Percentiles rank a stretch among this genome's conserved stretches.
Conservation (phyloP, 2,329 filamentous ascomycete genomes). For the Graphilbum fragrans region DNA sequence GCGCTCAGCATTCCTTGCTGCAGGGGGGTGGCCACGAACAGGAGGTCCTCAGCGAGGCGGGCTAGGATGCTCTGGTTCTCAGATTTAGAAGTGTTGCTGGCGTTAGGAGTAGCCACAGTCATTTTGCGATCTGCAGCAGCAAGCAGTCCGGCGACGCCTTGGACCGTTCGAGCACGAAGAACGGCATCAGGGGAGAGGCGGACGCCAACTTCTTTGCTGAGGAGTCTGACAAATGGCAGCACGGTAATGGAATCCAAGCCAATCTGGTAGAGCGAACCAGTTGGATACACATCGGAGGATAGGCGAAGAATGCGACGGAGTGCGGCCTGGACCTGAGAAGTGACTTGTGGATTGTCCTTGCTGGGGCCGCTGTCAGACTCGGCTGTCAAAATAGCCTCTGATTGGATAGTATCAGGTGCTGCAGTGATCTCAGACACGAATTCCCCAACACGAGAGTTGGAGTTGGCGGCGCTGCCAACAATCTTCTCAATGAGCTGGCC, state of each 20-base stretch:
- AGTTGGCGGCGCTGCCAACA: slow-evolving; percentile 3
- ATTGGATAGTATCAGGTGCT: no score
- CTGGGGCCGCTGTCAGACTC: no score
- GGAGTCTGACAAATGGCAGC: slow-evolving; percentile 10
- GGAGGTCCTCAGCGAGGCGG: slow-evolving; percentile 9
- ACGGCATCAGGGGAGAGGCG: slow-evolving; percentile 12
- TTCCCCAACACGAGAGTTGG: slow-evolving; percentile 2
- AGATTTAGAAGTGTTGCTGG: neutral
- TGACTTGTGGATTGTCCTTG: no score
- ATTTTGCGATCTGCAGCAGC: slow-evolving; percentile 2
- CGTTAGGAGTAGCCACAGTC: neutral
- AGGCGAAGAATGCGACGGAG: no score
- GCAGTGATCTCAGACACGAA: slow-evolving; percentile 1
- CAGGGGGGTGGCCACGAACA: slow-evolving; percentile 15
- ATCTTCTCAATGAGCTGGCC: slow-evolving; percentile 9
- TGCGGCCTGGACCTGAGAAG: no score
- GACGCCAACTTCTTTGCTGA: slow-evolving; percentile 7
- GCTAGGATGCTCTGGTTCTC: neutral
- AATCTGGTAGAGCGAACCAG: slow-evolving; percentile 10
- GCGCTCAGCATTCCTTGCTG: slow-evolving; percentile 16
- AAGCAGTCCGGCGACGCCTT: slow-evolving; percentile 11
- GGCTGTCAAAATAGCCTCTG: no score
- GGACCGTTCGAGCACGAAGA: slow-evolving; percentile 12
- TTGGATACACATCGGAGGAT: no score
- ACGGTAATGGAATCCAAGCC: slow-evolving; percentile 14